Base-by-base conservation (phyloP, 495 filamentous ascomycete genomes). In the Penicillium paxilli region DNA sequence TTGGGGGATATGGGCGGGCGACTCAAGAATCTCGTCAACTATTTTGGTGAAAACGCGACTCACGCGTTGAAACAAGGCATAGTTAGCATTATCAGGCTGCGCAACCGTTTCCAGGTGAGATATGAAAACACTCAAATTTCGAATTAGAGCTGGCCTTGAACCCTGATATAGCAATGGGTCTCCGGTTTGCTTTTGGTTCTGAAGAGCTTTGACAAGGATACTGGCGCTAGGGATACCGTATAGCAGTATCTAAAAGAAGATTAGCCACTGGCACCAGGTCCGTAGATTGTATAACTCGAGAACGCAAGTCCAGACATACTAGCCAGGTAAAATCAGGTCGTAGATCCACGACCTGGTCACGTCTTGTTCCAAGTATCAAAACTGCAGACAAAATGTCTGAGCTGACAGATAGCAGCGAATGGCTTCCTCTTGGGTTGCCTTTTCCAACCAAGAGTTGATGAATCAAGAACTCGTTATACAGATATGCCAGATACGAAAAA, bases 71-170 rank as follows among this genome's bases (percentile, higher is more conserved):
- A 70, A 69, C 1, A 73, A 51, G 14, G 60, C 59, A 25, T 65
- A 58, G 35, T 63, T 60, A 8, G 52, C 51, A 42, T 65, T 50
- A 20, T 54, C 63, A 0, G 58, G 60, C 0, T 55, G 40, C 10
- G 55, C 58, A 30, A 71, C 61, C 0, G 59, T 56, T 25, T 70
- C 69, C 1, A 74, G 44, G 37, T 69, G 63, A 5, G 69, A 65
- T 22, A 69, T 62, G 37, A 87, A 80, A n/a, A 85, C 76, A 49
- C 81, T 83, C 2, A 86, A 67, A 48, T 84, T 79, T 38, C 83
- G 83, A 30, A 86, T 80, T 5, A 82, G 74, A 33, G 79, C 75
- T 3, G 83, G 79, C 11, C 81, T 70, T 0, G 81, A 79, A 1
- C 71, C 56, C 6, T 67, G 60, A 49, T 73, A 73, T 6, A 68